phyloP scores from a whole-genome alignment of 768 basidiomycete genomes.

The Amanita molliuscula region DNA sequence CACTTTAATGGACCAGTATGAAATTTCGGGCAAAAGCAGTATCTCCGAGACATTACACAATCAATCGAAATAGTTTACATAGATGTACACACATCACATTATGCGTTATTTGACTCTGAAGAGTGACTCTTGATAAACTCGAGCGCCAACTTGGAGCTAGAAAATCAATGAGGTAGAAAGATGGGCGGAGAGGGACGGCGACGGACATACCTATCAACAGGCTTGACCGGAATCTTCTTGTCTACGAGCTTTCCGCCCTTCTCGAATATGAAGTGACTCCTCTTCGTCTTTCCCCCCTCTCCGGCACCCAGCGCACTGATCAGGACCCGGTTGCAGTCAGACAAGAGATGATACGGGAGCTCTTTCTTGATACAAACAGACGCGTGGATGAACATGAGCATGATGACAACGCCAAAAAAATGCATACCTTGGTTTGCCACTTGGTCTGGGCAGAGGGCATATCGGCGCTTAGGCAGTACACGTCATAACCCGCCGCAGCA shows the following conservation, averaged over 20 bases:
- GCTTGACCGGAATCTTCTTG: slow-evolving; percentile 78
- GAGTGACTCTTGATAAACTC: slow-evolving; percentile 40
- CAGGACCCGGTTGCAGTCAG: slow-evolving; percentile 75
- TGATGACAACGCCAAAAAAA: not conserved
- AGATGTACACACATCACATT: not conserved
- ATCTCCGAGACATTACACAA: no score
- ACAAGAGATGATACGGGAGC: slow-evolving; percentile 79
- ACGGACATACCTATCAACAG: slow-evolving; percentile 60
- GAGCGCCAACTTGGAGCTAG: slow-evolving; percentile 50
- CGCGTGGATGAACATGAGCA: not conserved
- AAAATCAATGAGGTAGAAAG: not conserved
- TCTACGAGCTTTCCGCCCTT: slow-evolving; percentile 86
- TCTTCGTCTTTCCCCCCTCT: slow-evolving; percentile 72
- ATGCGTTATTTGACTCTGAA: not conserved
- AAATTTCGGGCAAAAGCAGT: no score
- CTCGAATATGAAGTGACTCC: slow-evolving; percentile 90
- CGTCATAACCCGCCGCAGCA: slow-evolving; percentile 50
- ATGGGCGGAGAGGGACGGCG: not conserved
- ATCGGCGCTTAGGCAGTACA: slow-evolving; percentile 83
- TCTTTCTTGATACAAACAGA: slow-evolving; percentile 68
- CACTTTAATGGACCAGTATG: no score
- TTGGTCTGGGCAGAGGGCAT: slow-evolving; percentile 62
- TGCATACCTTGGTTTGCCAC: slow-evolving; percentile 77
- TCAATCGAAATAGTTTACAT: not conserved
- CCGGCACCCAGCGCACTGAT: slow-evolving; percentile 78